These are phyloP conservation scores for Citrus glauca DNA, from an alignment of 345 rosid genomes.

Conservation along the genomic window DNA sequence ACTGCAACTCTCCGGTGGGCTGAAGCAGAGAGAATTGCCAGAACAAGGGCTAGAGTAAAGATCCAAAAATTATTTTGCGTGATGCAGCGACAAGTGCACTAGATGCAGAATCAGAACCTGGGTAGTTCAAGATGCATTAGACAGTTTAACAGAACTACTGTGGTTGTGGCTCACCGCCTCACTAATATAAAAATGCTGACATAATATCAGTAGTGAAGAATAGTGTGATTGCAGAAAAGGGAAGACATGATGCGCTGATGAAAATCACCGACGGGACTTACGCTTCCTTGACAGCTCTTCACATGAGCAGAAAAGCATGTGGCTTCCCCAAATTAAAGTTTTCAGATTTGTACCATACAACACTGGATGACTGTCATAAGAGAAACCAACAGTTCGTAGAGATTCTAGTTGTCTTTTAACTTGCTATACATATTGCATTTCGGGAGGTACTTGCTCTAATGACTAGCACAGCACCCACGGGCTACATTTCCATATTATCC, in stretches of 20 bases:
- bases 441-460: too few species aligned
- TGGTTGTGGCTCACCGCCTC: conserved; percentile 67
- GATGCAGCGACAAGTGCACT: conserved; percentile 77
- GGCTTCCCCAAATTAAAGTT: too few species aligned
- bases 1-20: conserved; percentile 68
- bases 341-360: too few species aligned
- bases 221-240: conserved; percentile 60
- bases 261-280: conserved; percentile 47
- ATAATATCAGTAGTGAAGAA: conserved; percentile 62
- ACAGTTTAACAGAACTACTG: conserved; percentile 49
- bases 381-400: too few species aligned
- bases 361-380: too few species aligned
- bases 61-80: conserved; percentile 56
- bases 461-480: too few species aligned
- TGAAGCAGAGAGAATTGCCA: conserved; percentile 48
- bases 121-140: conserved; percentile 61
- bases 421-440: too few species aligned
- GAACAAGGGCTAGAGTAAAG: conserved; percentile 51
- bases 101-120: conserved; percentile 61
- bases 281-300: conserved; percentile 52
- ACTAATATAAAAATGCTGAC: conserved; percentile 53
- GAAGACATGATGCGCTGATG: conserved; percentile 50
- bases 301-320: not conserved
- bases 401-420: too few species aligned
- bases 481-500: too few species aligned